Evolutionary conservation across 345 rosid species (phyloP).

Genomic region (Citrus australasica): DNA sequence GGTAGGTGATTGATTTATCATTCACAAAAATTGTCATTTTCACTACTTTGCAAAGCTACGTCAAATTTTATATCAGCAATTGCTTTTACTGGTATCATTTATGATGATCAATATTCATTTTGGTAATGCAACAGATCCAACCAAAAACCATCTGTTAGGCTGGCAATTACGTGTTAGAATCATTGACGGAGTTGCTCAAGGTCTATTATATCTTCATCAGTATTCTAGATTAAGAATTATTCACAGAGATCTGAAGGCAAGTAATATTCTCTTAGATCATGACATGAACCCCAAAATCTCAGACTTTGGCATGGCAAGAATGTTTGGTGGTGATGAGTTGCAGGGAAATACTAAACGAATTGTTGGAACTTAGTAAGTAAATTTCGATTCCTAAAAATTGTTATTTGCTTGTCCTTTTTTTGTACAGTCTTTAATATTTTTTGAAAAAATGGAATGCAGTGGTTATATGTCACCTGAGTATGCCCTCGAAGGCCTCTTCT

Average conservation of each 20-base stretch:
- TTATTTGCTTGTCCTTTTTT: background rate
- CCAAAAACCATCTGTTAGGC: background rate
- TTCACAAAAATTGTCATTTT: background rate
- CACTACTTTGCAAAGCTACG: background rate
- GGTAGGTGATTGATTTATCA: constrained; percentile 15
- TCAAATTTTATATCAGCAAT: background rate
- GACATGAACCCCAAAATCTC: constrained; percentile 52
- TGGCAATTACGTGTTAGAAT: constrained; percentile 28
- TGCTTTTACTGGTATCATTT: background rate
- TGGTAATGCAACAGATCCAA: constrained; percentile 7
- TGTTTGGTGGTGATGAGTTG: constrained; percentile 37
- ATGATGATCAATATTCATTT: background rate
- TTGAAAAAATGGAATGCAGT: constrained; percentile 11
- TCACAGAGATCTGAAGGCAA: constrained; percentile 31
- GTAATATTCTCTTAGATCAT: constrained; percentile 38
- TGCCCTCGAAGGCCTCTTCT: background rate
- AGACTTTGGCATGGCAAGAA: constrained; percentile 53
- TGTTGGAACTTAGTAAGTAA: constrained; percentile 48
- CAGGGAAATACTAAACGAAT: constrained; percentile 37
- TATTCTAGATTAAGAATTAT: constrained; percentile 28
- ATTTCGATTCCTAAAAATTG: background rate
- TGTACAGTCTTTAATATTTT: no score
- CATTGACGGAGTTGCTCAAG: constrained; percentile 29
- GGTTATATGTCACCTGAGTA: constrained; percentile 48
- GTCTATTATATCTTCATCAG: constrained; percentile 39